Conservation (phyloP, 495 filamentous ascomycete genomes). For the Xylaria sp. region DNA sequence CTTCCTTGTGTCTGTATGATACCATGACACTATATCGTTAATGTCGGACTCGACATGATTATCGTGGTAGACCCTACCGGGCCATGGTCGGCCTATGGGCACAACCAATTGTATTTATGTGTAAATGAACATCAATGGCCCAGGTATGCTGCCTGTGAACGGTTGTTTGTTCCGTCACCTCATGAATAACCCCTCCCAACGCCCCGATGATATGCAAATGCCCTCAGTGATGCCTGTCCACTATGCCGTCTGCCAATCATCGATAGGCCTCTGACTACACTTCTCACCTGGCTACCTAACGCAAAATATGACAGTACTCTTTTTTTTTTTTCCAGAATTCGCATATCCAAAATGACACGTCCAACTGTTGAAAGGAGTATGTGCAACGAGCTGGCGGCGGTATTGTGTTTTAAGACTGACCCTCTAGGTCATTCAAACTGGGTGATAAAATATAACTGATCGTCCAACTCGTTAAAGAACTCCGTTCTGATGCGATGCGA, state of each 20-base stretch:
- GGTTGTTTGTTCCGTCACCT: constrained; percentile 13
- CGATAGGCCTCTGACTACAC: not conserved
- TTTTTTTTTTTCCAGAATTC: constrained; percentile 12
- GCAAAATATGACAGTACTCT: constrained; percentile 16
- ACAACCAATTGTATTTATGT: not conserved
- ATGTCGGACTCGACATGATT: not conserved
- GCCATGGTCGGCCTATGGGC: not conserved
- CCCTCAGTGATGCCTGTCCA: constrained; percentile 3
- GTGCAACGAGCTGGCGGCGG: not conserved
- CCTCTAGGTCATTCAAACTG: not conserved
- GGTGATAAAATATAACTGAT: not conserved
- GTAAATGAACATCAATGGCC: constrained; percentile 6
- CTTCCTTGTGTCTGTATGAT: not conserved
- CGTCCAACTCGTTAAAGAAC: constrained; percentile 24
- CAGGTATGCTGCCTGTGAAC: not conserved
- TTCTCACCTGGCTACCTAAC: not conserved
- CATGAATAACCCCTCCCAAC: constrained; percentile 3
- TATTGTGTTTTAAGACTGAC: not conserved
- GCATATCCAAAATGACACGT: not conserved
- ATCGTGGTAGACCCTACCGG: not conserved
- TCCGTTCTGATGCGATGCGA: constrained; percentile 38
- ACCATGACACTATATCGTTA: not conserved
- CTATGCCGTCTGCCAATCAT: not conserved
- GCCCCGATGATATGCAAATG: constrained; percentile 19
- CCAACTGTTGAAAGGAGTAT: not conserved